Percentiles rank a stretch among this genome's conserved stretches.
phyloP scores from a whole-genome alignment of 495 filamentous ascomycete species.

The Annulohypoxylon bovei region DNA sequence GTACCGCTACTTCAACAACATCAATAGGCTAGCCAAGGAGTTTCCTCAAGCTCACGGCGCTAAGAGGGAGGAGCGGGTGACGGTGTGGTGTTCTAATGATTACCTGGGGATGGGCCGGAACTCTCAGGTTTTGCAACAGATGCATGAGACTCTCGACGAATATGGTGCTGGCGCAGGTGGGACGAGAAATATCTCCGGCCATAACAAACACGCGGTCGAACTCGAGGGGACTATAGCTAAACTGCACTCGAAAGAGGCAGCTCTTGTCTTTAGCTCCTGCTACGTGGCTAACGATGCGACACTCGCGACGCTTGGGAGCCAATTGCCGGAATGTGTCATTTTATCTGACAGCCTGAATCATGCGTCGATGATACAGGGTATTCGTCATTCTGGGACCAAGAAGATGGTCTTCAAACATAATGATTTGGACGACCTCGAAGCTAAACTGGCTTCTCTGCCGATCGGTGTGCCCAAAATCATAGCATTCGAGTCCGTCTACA shows the following conservation, averaged over 20 bases:
- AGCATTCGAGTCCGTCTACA: conserved; percentile 97
- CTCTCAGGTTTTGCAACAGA: conserved; percentile 81
- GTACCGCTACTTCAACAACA: conserved; percentile 99
- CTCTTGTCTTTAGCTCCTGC: conserved; percentile 95
- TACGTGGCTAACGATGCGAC: conserved; percentile 99
- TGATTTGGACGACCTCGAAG: conserved; percentile 87
- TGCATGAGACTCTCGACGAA: conserved; percentile 94
- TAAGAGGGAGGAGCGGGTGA: conserved; percentile 84
- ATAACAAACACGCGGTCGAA: conserved; percentile 91
- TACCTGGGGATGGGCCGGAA: conserved; percentile 98
- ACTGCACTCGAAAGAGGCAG: conserved; percentile 88
- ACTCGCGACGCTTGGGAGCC: conserved; percentile 92
- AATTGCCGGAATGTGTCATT: conserved; percentile 95
- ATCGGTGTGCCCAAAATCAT: conserved; percentile 92
- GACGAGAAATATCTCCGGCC: conserved; percentile 96
- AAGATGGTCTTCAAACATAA: conserved; percentile 99
- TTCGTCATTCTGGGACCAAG: conserved; percentile 93
- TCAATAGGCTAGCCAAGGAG: conserved; percentile 96
- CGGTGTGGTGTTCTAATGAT: conserved; percentile 99
- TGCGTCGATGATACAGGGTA: conserved; percentile 99
- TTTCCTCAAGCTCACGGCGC: conserved; percentile 95
- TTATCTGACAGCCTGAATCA: conserved; percentile 96
- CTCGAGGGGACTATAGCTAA: conserved; percentile 87
- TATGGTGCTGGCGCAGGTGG: conserved; percentile 97
- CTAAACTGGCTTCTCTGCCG: conserved; percentile 88